Percentiles rank a stretch among this genome's conserved stretches.
Conservation (phyloP, 2,329 filamentous ascomycete genomes). For the Apiospora kogelbergensis region DNA sequence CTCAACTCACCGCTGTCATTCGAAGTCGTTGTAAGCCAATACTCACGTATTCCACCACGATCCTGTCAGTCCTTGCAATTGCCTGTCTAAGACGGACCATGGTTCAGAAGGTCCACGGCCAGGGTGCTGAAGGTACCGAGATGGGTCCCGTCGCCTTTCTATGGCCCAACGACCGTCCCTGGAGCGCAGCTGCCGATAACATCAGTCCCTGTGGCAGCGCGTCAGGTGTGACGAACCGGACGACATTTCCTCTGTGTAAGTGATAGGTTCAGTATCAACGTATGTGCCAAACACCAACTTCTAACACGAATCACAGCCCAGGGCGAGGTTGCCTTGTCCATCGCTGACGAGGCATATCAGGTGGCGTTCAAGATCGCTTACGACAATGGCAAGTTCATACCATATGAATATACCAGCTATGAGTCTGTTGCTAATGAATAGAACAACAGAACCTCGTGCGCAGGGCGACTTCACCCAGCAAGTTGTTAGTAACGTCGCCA, state of each 20-base stretch:
- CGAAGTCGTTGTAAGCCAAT: background rate
- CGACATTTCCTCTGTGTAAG: constrained; percentile 50
- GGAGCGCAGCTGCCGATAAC: constrained; percentile 50
- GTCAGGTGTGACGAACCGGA: constrained; percentile 44
- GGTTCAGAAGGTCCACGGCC: constrained; percentile 24
- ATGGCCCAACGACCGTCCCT: constrained; percentile 52
- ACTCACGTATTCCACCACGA: background rate
- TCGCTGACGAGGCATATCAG: constrained; percentile 52
- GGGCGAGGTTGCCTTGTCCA: constrained; percentile 49
- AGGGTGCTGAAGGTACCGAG: constrained; percentile 28
- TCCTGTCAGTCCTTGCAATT: constrained; percentile 9
- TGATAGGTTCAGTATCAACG: background rate
- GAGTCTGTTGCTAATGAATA: background rate
- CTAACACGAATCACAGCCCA: constrained; percentile 35
- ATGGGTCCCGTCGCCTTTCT: constrained; percentile 57
- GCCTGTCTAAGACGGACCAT: constrained; percentile 15
- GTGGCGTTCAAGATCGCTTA: constrained; percentile 51
- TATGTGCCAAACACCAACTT: background rate
- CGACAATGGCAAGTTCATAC: constrained; percentile 36
- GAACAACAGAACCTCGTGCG: constrained; percentile 25
- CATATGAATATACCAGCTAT: background rate
- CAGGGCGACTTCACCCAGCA: constrained; percentile 34
- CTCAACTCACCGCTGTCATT: background rate
- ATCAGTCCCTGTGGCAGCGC: constrained; percentile 51
- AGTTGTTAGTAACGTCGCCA: constrained; percentile 29